Evolutionary conservation across 768 basidiomycete genomes (phyloP).

Genomic region (Lactarius indigo): DNA sequence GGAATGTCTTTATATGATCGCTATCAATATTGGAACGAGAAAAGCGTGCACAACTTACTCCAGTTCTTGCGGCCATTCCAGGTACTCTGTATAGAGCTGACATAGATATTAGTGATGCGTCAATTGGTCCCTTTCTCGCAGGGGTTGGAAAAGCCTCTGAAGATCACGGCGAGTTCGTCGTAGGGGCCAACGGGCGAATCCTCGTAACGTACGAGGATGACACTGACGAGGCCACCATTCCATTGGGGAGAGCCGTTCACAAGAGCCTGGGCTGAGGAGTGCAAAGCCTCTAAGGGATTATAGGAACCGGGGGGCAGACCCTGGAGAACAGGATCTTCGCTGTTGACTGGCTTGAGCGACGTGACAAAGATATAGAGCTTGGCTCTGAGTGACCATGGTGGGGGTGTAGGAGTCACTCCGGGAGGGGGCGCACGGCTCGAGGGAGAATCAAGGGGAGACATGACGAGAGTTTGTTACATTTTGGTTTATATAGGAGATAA

Average conservation of each 20-base stretch:
- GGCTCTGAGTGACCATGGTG: conserved; percentile 18
- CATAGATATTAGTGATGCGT: conserved; percentile 22
- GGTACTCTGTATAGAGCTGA: conserved; percentile 6
- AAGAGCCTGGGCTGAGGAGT: conserved; percentile 18
- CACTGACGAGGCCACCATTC: conserved; percentile 4
- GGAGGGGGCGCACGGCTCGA: not conserved
- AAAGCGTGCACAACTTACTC: conserved; percentile 2
- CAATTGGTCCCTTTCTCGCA: not conserved
- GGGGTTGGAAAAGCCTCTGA: conserved; percentile 5
- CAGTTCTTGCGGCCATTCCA: conserved; percentile 22
- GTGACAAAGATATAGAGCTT: conserved; percentile 12
- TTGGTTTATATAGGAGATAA: not conserved
- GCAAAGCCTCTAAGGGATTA: conserved; percentile 14
- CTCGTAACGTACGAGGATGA: conserved; percentile 14
- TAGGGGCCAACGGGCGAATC: conserved; percentile 22
- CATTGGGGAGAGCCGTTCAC: conserved; percentile 10
- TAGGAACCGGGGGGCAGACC: conserved; percentile 22
- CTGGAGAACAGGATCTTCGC: conserved; percentile 13
- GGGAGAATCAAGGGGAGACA: not conserved
- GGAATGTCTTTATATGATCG: conserved; percentile 5
- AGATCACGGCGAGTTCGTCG: conserved; percentile 17
- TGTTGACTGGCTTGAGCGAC: conserved; percentile 5
- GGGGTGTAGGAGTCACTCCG: not conserved
- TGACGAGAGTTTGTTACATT: not conserved
- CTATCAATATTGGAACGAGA: not conserved